Evolutionary conservation across 2,329 filamentous ascomycete species (phyloP), one percentile per base, ranked within the genome.

Genomic region (Epichloe glyceriae): DNA sequence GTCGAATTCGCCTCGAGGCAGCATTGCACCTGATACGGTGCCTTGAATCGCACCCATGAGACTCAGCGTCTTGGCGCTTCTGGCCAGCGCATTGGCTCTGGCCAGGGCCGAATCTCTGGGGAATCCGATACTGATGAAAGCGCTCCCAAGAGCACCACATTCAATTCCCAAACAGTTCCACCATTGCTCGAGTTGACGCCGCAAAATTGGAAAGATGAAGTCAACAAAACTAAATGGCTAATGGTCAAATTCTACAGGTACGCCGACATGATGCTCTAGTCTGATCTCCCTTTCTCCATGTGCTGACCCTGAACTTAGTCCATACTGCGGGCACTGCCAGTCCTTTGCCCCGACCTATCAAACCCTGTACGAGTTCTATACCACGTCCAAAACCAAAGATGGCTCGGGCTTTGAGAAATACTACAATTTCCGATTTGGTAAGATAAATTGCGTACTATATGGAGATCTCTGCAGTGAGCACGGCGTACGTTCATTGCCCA

Each of bases 351-450:
- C 93, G 7, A 83, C 80, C 47, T 96, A 82, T 74, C 89, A 97
- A 69, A 96, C 90, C 5, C 68, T 91, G 14, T 95, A 97, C 74
- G 93, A 98, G 70, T 96, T 83, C 68, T 98, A 96, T 72, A 73
- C 88, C 71, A 96, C 90, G 38, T 93, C 88, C 38, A 83, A 88
- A 60, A 84, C 85, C 15, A 70, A 83, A 64, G 59, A 73, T 64
- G 55, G 79, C 69, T 70, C 75, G 40, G 68, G 70, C 30, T 96
- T 96, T 62, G 82, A 83, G 34, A 75, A 83, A 50, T 93, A 82
- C 66, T 97, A 97, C 69, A 82, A 91, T 67, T 91, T 95, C 67
- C 82, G 86, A 59, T 96, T 98, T 62, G 91, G 78, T 33, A 80
- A 78, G 52, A 70, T 98, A 56, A 88, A 98, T 69, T 98, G 93